A percentile compares a stretch with the other conserved stretches of the same genome.
Conservation (phyloP, 2,329 filamentous ascomycete genomes). For the Aspergillus intermedius region DNA sequence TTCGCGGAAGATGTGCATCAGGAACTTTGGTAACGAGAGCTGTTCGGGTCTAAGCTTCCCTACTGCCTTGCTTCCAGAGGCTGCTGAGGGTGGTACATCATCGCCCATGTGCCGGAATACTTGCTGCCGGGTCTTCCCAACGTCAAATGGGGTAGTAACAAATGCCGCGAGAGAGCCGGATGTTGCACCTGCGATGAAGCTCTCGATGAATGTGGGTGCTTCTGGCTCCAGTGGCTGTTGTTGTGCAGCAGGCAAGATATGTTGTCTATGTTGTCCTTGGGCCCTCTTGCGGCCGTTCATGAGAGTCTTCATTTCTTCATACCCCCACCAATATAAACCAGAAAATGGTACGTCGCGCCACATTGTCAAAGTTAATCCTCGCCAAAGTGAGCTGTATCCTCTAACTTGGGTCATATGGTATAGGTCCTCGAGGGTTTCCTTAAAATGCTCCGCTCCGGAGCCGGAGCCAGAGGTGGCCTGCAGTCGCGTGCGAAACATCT, state of each 20-base stretch:
- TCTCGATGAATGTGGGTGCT: constrained; percentile 73
- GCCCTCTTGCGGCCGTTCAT: constrained; percentile 58
- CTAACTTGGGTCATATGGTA: constrained; percentile 69
- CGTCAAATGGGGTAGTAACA: constrained; percentile 90
- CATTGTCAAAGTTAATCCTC: constrained; percentile 80
- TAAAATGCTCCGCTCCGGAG: constrained; percentile 59
- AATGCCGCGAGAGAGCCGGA: constrained; percentile 82
- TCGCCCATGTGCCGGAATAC: constrained; percentile 60
- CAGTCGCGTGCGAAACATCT: constrained; percentile 88
- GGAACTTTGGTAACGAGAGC: constrained; percentile 68
- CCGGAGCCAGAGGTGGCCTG: constrained; percentile 59
- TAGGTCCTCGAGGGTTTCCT: constrained; percentile 69
- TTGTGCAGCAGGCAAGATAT: constrained; percentile 9
- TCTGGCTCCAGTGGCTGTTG: constrained; percentile 62
- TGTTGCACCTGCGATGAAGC: constrained; percentile 75
- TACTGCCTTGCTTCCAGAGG: constrained; percentile 7
- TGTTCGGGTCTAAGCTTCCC: constrained; percentile 56
- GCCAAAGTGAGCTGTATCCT: constrained; percentile 80
- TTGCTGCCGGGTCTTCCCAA: constrained; percentile 93
- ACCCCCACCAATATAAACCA: constrained; percentile 96
- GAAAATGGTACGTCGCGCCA: constrained; percentile 98
- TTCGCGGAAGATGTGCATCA: constrained; percentile 84
- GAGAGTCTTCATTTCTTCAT: constrained; percentile 75
- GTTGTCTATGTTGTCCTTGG: constrained; percentile 10
- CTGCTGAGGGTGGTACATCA: constrained; percentile 15